These are phyloP conservation scores for Phanerochaete carnosa DNA, from an alignment of 768 basidiomycete species.

Conservation along the genomic window DNA sequence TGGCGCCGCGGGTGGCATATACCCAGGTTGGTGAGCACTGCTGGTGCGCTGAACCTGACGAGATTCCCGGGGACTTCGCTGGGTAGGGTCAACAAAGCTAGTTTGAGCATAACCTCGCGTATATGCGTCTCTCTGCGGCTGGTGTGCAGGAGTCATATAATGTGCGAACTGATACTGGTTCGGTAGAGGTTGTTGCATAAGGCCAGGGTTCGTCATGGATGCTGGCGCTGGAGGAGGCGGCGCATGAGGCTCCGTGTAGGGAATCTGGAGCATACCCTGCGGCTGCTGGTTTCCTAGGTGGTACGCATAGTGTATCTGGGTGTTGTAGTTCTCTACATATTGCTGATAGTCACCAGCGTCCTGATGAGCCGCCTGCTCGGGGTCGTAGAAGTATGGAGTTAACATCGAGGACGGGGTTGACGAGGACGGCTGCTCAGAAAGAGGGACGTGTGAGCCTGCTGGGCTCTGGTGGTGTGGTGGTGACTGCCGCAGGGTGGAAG, in stretches of 20 bases:
- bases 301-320: neutral
- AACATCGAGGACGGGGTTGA: neutral
- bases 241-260: neutral
- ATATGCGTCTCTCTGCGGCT: neutral
- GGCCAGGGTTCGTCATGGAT: neutral
- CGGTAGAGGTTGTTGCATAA: neutral
- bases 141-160: neutral
- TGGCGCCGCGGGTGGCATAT: neutral
- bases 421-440: neutral
- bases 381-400: conserved; percentile 1
- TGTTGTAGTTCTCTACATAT: conserved; percentile 8
- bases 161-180: conserved; percentile 5
- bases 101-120: neutral
- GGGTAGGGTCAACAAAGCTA: neutral
- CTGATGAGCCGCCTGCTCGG: neutral
- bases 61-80: neutral
- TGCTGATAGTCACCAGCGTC: conserved; percentile 9
- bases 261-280: neutral
- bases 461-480: conserved; percentile 4
- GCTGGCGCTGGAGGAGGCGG: neutral
- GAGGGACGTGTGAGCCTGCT: neutral
- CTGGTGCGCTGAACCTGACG: neutral
- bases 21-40: neutral
- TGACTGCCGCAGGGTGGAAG: neutral
- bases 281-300: neutral